phyloP scores from a whole-genome alignment of 768 basidiomycete species.

The Termitomyces sp. region DNA sequence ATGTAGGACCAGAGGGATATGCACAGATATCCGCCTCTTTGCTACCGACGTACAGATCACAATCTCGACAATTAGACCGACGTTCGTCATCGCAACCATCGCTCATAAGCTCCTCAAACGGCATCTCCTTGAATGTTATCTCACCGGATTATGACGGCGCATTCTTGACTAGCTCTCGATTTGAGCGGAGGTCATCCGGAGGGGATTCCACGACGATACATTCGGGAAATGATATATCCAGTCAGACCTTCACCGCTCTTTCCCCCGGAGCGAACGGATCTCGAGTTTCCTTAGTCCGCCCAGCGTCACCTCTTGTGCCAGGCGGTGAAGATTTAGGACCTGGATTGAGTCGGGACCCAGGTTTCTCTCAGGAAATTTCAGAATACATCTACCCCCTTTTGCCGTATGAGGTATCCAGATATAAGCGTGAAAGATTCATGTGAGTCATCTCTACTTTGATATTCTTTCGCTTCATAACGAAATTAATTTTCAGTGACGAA shows the following conservation, averaged over 20 bases:
- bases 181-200: not conserved
- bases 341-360: not conserved
- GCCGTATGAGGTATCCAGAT: constrained; percentile 6
- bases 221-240: not conserved
- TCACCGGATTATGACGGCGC: not conserved
- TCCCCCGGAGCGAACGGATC: not conserved
- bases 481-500: not conserved
- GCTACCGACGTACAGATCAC: not conserved
- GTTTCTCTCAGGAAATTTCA: not conserved
- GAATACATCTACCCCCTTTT: not conserved
- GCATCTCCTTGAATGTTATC: not conserved
- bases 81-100: not conserved
- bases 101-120: not conserved
- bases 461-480: not conserved
- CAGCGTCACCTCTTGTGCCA: not conserved
- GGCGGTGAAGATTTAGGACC: not conserved
- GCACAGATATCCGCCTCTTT: not conserved
- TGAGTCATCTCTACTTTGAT: not conserved
- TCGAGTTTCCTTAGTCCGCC: not conserved
- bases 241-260: not conserved
- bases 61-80: not conserved
- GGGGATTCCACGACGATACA: not conserved
- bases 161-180: not conserved
- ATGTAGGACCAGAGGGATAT: not conserved
- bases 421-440: constrained; percentile 6